These are phyloP conservation scores for Ascochyta clinopodiicola DNA, from an alignment of 2,329 filamentous ascomycete genomes.

Conservation along the genomic window DNA sequence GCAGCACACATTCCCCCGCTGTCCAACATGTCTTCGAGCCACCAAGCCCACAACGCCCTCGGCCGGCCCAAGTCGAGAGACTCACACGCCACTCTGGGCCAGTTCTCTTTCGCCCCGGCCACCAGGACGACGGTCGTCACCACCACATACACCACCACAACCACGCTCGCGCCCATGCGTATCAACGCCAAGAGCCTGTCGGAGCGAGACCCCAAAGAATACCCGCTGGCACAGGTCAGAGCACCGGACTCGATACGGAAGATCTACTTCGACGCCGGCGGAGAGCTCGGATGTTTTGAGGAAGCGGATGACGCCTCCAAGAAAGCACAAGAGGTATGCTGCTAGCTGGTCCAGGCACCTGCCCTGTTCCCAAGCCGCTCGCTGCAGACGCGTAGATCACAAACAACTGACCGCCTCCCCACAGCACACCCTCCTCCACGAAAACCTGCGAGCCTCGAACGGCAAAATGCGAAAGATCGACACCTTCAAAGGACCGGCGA, in stretches of 20 bases:
- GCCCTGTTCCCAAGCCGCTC: slow-evolving; percentile 27
- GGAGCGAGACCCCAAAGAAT: slow-evolving; percentile 84
- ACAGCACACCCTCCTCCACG: slow-evolving; percentile 54
- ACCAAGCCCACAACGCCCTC: slow-evolving; percentile 33
- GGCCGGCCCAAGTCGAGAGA: slow-evolving; percentile 38
- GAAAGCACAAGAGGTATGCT: slow-evolving; percentile 61
- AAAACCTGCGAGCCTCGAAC: slow-evolving; percentile 54
- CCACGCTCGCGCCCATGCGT: slow-evolving; percentile 81
- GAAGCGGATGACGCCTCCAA: slow-evolving; percentile 65
- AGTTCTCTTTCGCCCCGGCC: slow-evolving; percentile 67
- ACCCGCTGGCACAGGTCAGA: slow-evolving; percentile 82
- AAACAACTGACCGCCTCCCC: slow-evolving; percentile 29
- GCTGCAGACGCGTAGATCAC: slow-evolving; percentile 19
- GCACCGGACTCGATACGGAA: slow-evolving; percentile 80
- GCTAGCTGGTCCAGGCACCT: slow-evolving; percentile 22
- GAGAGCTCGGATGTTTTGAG: slow-evolving; percentile 65
- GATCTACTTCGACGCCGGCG: slow-evolving; percentile 75
- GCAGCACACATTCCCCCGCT: slow-evolving; percentile 1
- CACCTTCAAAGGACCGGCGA: slow-evolving; percentile 50
- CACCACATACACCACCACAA: slow-evolving; percentile 87
- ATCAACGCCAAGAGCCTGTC: slow-evolving; percentile 75
- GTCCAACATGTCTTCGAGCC: slow-evolving; percentile 39
- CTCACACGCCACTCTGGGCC: slow-evolving; percentile 57
- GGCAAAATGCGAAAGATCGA: slow-evolving; percentile 53
- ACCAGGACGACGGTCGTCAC: slow-evolving; percentile 76